Base-by-base conservation (phyloP, 2,329 filamentous ascomycete genomes). In the Botrytis byssoidea region DNA sequence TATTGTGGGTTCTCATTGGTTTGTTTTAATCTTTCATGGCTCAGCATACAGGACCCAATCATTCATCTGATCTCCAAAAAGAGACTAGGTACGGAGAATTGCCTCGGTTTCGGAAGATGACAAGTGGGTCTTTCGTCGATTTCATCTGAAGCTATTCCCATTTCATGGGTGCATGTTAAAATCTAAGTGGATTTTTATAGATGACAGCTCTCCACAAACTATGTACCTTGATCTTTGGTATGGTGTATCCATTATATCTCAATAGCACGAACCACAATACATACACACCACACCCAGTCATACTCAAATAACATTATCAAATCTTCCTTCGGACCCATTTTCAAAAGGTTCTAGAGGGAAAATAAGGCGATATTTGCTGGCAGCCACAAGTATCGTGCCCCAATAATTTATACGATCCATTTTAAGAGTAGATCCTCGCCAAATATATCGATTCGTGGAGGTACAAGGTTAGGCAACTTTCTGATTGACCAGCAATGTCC, bases 61-160 rank as follows among this genome's bases (percentile, higher is more conserved):
- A 51, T 51, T 37, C 64, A 37, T 29, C 64, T 51, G 32, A 67
- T 51, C 64, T 51, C 35, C 44, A 51, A 18, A 14, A 25, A 46
- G 16, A 37, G 29, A 32, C 63, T 32, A 44, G n/a, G 10, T 22
- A 18, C 20, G 29, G 20, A 67, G 32, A 51, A 22, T 35, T 10
- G 44, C 22, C 32, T n/a, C 42, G 29, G 44, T n/a, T n/a, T 67
- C 44, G 44, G 44, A 67, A 35, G 14, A 40, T 67, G 44, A 35
- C 46, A 66, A 67, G 44, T 65, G 35, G 40, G 40, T 48, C 29
- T 29, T 7, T 22, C 25, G 9, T 40, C 51, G n/a, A 57, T 42
- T 35, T 35, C 42, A 57, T 67, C 70, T 72, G 70, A 72, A 59
- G 61, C 70, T 72, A 72, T 72, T 72, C 70, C 46, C 48, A 59